These are phyloP conservation scores for Coprinopsis strossmayeri DNA, from an alignment of 768 basidiomycete species.

Conservation along the genomic window DNA sequence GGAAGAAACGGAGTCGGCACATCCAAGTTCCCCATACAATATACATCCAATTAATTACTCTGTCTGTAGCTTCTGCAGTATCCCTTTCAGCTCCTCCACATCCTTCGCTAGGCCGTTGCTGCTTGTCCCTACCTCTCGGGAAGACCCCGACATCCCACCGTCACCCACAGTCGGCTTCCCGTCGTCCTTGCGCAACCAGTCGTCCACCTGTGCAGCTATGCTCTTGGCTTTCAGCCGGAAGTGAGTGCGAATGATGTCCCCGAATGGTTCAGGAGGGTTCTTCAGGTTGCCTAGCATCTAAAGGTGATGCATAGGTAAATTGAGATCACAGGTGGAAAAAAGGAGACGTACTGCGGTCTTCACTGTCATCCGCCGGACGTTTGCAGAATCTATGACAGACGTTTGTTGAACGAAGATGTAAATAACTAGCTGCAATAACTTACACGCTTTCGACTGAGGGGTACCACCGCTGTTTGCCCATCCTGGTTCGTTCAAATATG, in stretches of 20 bases:
- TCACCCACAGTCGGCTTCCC: slow-evolving; percentile 52
- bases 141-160: slow-evolving; percentile 39
- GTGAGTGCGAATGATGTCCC: slow-evolving; percentile 83
- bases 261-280: slow-evolving; percentile 79
- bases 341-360: slow-evolving; percentile 63
- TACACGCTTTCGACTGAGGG: slow-evolving; percentile 72
- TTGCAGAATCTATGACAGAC: slow-evolving; percentile 65
- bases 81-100: slow-evolving; percentile 61
- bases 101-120: slow-evolving; percentile 65
- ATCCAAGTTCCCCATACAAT: too few species aligned
- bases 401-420: background rate
- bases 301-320: too few species aligned
- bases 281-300: slow-evolving; percentile 87
- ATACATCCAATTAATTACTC: too few species aligned
- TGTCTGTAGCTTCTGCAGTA: slow-evolving; percentile 40
- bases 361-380: slow-evolving; percentile 89
- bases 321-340: background rate
- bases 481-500: slow-evolving; percentile 90
- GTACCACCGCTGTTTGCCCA: slow-evolving; percentile 73
- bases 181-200: slow-evolving; percentile 75
- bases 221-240: slow-evolving; percentile 78
- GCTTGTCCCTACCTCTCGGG: slow-evolving; percentile 27
- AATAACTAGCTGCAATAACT: slow-evolving; percentile 21
- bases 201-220: slow-evolving; percentile 67
- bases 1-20: slow-evolving; percentile 1